phyloP scores from a whole-genome alignment of 2,329 filamentous ascomycete genomes.

The Aotearoamyces nothofagi region DNA sequence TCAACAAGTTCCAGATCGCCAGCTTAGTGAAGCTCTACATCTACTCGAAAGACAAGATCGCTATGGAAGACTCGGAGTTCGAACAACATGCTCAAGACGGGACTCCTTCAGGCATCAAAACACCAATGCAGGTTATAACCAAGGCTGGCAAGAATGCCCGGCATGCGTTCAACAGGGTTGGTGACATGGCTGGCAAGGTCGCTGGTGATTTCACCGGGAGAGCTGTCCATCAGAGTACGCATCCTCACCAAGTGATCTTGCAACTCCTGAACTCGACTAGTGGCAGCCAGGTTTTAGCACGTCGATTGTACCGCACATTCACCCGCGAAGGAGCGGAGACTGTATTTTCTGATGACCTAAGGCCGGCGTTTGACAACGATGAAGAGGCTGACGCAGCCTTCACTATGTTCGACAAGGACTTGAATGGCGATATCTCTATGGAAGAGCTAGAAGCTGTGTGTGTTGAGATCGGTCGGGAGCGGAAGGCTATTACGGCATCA shows the following conservation, averaged over 20 bases:
- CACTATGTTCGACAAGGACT: conserved; percentile 84
- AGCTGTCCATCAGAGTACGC: conserved; percentile 48
- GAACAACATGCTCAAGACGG: conserved; percentile 36
- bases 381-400: conserved; percentile 87
- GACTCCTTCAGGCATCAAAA: conserved; percentile 34
- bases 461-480: conserved; percentile 86
- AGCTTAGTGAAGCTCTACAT: conserved; percentile 48
- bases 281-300: conserved; percentile 71
- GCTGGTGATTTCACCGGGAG: conserved; percentile 86
- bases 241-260: conserved; percentile 73
- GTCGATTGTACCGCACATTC: conserved; percentile 78
- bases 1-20: conserved; percentile 81
- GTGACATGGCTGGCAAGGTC: conserved; percentile 70
- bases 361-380: conserved; percentile 60
- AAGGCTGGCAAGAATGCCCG: conserved; percentile 59
- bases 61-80: conserved; percentile 63
- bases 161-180: conserved; percentile 63
- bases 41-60: conserved; percentile 47
- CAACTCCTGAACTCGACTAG: conserved; percentile 57
- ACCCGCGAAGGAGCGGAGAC: conserved; percentile 61
- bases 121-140: conserved; percentile 57
- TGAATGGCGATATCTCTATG: conserved; percentile 93
- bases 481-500: conserved; percentile 88
- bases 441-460: conserved; percentile 87
- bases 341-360: conserved; percentile 64